Evolutionary conservation across 306 rosid genomes (phyloP), one percentile per base, ranked within the genome.

Genomic region (Prunus fruticosa): DNA sequence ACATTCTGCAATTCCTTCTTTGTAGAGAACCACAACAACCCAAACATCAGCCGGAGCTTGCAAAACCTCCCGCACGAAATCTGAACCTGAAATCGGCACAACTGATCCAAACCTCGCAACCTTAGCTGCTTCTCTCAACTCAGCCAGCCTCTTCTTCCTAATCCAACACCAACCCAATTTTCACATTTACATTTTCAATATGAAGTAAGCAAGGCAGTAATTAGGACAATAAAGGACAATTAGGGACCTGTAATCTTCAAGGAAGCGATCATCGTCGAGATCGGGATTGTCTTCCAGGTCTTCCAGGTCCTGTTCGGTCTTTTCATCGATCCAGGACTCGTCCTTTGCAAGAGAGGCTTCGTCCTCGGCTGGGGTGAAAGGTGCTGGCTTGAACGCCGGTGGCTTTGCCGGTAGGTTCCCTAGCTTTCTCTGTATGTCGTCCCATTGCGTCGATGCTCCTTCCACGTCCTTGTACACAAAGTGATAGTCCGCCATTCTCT

Each of bases 401-500:
- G 86, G 81, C 61, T 95, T 95, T 5, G 78, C 60, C 6, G 97
- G 98, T 19, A 95, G 87, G 83, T 95, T 95, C 11, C 98, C 98
- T 0, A 87, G 89, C 86, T 90, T 95, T 70, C 87, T 77, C 81
- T 95, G 98, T 23, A 95, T 85, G 52, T 95, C 97, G 25, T 95
- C 98, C 98, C 98, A 95, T 68, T 95, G 98, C 1, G 98, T 95
- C 4, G 97, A 95, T 0, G 98, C 87, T 82, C 98, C 97, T 57
- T 95, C 98, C 27, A 92, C 47, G 38, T 95, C 98, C 78, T 92
- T 90, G 85, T 95, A 89, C 68, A 95, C 90, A 6, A 86, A 95
- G 52, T 95, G 98, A 63, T 92, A 95, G 75, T 92, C 97, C 8
- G 82, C 94, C 97, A 92, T 94, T 57, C 64, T 3, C 32, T 75